phyloP scores from a whole-genome alignment of 2,329 filamentous ascomycete species.

The Ophiocordyceps unilateralis region DNA sequence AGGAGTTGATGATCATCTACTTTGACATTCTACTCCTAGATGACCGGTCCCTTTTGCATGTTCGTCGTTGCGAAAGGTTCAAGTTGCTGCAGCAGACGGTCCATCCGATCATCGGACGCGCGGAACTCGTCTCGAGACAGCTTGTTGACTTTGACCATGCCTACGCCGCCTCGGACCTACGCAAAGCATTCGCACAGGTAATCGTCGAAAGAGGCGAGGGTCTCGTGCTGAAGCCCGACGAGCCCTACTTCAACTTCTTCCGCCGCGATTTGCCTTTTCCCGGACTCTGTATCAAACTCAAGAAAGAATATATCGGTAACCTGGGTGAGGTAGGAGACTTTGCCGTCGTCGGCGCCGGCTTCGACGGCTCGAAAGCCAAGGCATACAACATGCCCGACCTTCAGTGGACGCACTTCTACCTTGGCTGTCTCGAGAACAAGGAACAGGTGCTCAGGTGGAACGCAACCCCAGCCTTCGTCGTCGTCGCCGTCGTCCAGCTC shows the following conservation, averaged over 20 bases:
- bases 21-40: conserved; percentile 40
- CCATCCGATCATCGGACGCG: conserved; percentile 36
- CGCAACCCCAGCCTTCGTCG: conserved; percentile 40
- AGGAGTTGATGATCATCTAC: conserved; percentile 46
- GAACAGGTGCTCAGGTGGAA: conserved; percentile 33
- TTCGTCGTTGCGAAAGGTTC: conserved; percentile 41
- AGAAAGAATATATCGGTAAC: conserved; percentile 65
- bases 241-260: conserved; percentile 53
- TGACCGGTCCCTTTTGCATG: conserved; percentile 29
- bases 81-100: conserved; percentile 39
- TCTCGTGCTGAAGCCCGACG: conserved; percentile 62
- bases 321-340: conserved; percentile 77
- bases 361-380: conserved; percentile 44
- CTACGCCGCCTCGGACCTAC: conserved; percentile 35
- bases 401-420: conserved; percentile 64
- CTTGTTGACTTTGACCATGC: conserved; percentile 46
- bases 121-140: conserved; percentile 49
- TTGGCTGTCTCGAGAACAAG: conserved; percentile 61
- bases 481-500: conserved; percentile 48
- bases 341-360: conserved; percentile 58
- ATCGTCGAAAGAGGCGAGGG: conserved; percentile 58
- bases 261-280: conserved; percentile 17
- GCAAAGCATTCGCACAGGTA: conserved; percentile 47
- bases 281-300: conserved; percentile 59
- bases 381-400: conserved; percentile 34